These are phyloP conservation scores for Solanum sparsipilum DNA, from an alignment of 257 asterid species.

Conservation along the genomic window DNA sequence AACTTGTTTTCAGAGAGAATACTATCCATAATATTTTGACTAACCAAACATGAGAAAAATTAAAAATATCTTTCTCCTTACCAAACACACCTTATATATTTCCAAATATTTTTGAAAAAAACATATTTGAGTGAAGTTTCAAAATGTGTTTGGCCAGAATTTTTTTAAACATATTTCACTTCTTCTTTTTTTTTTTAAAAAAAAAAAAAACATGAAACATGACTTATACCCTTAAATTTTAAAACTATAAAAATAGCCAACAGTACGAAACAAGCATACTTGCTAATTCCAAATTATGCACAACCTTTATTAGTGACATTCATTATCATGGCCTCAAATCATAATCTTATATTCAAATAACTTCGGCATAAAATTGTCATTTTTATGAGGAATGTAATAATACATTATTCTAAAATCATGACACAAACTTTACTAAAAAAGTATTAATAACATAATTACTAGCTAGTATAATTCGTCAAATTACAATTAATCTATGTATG, in stretches of 20 bases:
- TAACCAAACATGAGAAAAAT: not conserved
- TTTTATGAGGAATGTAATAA: not conserved
- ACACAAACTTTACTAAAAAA: not conserved
- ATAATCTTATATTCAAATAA: no score
- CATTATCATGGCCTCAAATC: not conserved
- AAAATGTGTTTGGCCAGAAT: not conserved
- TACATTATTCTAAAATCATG: not conserved
- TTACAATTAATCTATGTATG: not conserved
- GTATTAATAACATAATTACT: not conserved
- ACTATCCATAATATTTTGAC: not conserved
- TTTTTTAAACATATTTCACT: not conserved
- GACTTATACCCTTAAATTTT: not conserved
- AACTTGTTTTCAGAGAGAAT: not conserved
- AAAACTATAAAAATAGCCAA: not conserved
- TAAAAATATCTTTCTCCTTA: not conserved
- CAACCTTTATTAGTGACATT: not conserved
- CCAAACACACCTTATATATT: not conserved
- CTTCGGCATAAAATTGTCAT: not conserved
- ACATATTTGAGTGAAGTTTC: no score
- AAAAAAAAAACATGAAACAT: not conserved
- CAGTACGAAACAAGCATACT: not conserved
- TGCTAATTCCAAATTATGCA: not conserved
- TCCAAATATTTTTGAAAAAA: not conserved
- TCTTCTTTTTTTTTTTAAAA: rapidly evolving
- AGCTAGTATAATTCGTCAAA: not conserved